Conservation (phyloP, 1,284 basidiomycete species). For the Xanthoconium separans region DNA sequence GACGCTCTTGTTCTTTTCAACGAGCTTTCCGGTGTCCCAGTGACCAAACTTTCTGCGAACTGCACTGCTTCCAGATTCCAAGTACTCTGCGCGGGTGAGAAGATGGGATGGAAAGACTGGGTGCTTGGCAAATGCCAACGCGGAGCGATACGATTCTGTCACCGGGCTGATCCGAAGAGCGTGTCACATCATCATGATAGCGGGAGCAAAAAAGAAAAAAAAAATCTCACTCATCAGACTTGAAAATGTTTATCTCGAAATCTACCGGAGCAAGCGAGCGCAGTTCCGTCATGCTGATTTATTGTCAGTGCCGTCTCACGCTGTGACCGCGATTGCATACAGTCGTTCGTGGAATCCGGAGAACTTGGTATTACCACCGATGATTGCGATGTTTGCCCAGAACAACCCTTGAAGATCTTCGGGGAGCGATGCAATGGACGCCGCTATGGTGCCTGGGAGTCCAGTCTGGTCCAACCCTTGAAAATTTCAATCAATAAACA, state of each 20-base stretch:
- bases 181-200: conserved; percentile 9
- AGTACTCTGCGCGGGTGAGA: conserved; percentile 79
- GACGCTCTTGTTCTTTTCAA: conserved; percentile 24
- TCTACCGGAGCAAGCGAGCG: conserved; percentile 77
- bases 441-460: conserved; percentile 71
- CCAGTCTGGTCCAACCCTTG: conserved; percentile 82
- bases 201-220: conserved; percentile 15
- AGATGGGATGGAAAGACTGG: conserved; percentile 51
- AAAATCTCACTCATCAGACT: conserved; percentile 66
- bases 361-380: conserved; percentile 82
- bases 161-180: conserved; percentile 54
- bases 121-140: conserved; percentile 55
- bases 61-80: conserved; percentile 75
- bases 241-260: conserved; percentile 69
- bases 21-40: conserved; percentile 36
- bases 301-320: conserved; percentile 13
- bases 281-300: conserved; percentile 61
- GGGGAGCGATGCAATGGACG: conserved; percentile 73
- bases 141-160: conserved; percentile 70
- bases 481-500: conserved; percentile 5
- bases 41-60: conserved; percentile 66
- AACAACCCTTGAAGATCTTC: conserved; percentile 85
- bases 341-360: conserved; percentile 74
- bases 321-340: conserved; percentile 43
- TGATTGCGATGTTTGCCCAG: conserved; percentile 89